phyloP scores from a whole-genome alignment of 106 monocot genomes.

The Allium fistulosum region DNA sequence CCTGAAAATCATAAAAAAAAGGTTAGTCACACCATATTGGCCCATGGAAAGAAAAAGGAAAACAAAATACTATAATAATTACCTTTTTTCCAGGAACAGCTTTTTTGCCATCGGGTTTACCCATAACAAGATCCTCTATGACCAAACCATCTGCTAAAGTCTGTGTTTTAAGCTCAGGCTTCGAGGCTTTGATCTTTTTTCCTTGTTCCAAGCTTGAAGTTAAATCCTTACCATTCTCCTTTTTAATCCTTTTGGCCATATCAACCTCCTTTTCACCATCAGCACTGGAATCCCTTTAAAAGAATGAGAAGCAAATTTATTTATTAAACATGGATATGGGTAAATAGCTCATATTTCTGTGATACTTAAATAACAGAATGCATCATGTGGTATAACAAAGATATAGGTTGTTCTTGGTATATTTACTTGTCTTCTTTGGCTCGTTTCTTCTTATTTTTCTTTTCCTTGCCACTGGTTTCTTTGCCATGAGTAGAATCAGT shows the following conservation, averaged over 20 bases:
- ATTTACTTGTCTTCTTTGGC: conserved; percentile 13
- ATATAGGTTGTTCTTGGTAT: too few species aligned
- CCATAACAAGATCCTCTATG: conserved; percentile 57
- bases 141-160: conserved; percentile 46
- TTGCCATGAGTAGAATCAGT: background rate
- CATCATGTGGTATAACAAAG: too few species aligned
- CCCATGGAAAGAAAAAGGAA: background rate
- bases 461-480: conserved; percentile 31
- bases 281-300: conserved; percentile 16
- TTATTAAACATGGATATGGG: background rate
- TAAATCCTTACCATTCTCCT: conserved; percentile 33
- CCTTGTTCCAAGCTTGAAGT: conserved; percentile 4
- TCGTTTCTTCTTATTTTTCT: conserved; percentile 42
- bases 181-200: conserved; percentile 5
- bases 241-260: conserved; percentile 9
- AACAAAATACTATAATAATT: background rate
- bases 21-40: background rate
- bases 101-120: conserved; percentile 62
- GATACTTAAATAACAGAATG: too few species aligned
- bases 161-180: conserved; percentile 13
- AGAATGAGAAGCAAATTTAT: background rate
- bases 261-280: conserved; percentile 1
- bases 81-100: conserved; percentile 59
- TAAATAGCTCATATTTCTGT: background rate
- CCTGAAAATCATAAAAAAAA: conserved; percentile 22